A percentile compares a stretch with the other conserved stretches of the same genome.
Evolutionary conservation across 2,329 filamentous ascomycete species (phyloP).

Genomic region (Colletotrichum eremochloae): DNA sequence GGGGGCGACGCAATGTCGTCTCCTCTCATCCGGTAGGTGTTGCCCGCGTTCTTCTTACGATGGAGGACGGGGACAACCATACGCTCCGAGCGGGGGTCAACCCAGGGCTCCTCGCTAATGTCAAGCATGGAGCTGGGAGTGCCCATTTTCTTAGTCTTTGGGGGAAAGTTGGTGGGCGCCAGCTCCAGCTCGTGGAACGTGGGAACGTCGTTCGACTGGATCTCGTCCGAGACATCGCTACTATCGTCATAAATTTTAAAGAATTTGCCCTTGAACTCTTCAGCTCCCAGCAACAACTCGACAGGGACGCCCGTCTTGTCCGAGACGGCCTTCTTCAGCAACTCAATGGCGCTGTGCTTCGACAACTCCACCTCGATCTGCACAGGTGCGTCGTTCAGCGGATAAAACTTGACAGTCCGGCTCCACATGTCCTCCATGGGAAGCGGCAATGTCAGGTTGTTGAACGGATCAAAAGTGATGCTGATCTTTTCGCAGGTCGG

Average conservation of each 20-base stretch:
- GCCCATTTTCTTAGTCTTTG: slow-evolving; percentile 59
- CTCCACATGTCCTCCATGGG: slow-evolving; percentile 88
- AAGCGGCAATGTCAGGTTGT: slow-evolving; percentile 90
- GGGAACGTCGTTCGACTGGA: slow-evolving; percentile 74
- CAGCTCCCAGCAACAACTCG: slow-evolving; percentile 80
- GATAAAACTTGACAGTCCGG: slow-evolving; percentile 81
- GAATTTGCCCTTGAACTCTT: slow-evolving; percentile 86
- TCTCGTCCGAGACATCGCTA: slow-evolving; percentile 77
- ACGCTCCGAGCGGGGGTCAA: slow-evolving; percentile 71
- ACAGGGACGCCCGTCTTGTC: slow-evolving; percentile 73
- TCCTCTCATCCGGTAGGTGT: slow-evolving; percentile 19
- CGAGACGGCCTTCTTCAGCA: slow-evolving; percentile 79
- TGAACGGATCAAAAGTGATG: slow-evolving; percentile 99
- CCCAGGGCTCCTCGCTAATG: slow-evolving; percentile 55
- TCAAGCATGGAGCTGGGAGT: slow-evolving; percentile 64
- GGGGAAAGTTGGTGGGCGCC: slow-evolving; percentile 82
- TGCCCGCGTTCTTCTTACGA: slow-evolving; percentile 51
- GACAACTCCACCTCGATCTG: slow-evolving; percentile 83
- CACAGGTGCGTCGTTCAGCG: slow-evolving; percentile 78
- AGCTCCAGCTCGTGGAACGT: slow-evolving; percentile 83
- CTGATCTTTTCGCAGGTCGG: slow-evolving; percentile 93
- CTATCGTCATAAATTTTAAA: slow-evolving; percentile 87
- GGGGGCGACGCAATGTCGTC: slow-evolving; percentile 60
- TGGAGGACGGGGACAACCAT: slow-evolving; percentile 81
- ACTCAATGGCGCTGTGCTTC: slow-evolving; percentile 78